Evolutionary conservation across 2,329 filamentous ascomycete species (phyloP).

Genomic region (Colletotrichum sp.): DNA sequence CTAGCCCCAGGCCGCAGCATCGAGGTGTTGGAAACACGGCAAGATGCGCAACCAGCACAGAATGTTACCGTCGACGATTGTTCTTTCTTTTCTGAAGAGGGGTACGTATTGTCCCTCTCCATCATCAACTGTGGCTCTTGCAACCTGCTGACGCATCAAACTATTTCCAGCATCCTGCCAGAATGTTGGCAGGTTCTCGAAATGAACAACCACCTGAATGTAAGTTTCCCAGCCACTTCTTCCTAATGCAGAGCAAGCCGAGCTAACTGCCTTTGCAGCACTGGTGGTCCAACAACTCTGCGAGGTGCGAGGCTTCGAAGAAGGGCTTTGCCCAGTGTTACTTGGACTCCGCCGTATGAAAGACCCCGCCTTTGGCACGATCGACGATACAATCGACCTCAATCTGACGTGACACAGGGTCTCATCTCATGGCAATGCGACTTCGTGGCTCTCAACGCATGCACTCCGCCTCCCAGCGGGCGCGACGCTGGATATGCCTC

Average conservation of each 20-base stretch:
- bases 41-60: background rate
- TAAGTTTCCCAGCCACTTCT: background rate
- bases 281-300: conserved; percentile 2
- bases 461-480: conserved; percentile 3
- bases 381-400: background rate
- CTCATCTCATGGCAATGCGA: conserved; percentile 5
- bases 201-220: background rate
- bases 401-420: background rate
- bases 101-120: background rate
- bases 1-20: background rate
- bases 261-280: background rate
- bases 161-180: background rate
- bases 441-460: background rate
- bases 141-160: background rate
- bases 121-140: background rate
- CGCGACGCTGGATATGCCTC: background rate
- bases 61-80: background rate
- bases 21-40: background rate
- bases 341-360: background rate
- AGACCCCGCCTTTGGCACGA: background rate
- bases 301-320: background rate
- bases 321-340: conserved; percentile 4
- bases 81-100: background rate
- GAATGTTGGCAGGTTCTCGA: background rate
- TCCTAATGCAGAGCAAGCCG: background rate